Conservation (phyloP, 345 rosid genomes). For the Erodium maritimum region DNA sequence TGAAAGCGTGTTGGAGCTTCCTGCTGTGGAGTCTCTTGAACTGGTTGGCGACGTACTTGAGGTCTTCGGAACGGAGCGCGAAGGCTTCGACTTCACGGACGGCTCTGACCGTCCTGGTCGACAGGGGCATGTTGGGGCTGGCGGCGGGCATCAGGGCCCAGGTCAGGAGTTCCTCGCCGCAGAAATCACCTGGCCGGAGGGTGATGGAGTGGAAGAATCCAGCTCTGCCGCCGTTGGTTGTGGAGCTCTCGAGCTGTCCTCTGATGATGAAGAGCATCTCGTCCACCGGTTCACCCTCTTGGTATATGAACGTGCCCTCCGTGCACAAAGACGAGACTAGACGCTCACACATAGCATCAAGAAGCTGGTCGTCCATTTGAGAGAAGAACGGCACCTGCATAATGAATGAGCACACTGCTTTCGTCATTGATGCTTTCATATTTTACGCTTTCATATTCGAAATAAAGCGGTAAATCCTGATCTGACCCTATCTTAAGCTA, state of each 20-base stretch:
- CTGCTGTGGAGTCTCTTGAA: constrained; percentile 78
- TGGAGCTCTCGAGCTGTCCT: constrained; percentile 86
- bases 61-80: constrained; percentile 65
- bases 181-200: constrained; percentile 64
- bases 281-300: constrained; percentile 80
- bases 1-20: constrained; percentile 77
- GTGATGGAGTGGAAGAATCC: constrained; percentile 74
- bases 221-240: constrained; percentile 68
- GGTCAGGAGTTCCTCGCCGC: constrained; percentile 81
- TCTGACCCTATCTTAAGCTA: too few species aligned
- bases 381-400: constrained; percentile 80
- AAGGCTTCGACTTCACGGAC: constrained; percentile 63
- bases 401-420: too few species aligned
- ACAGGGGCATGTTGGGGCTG: constrained; percentile 44
- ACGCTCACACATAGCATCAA: constrained; percentile 85
- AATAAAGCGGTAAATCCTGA: too few species aligned
- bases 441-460: too few species aligned
- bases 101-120: constrained; percentile 57
- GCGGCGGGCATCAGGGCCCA: constrained; percentile 62
- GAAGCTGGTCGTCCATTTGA: constrained; percentile 75
- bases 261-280: constrained; percentile 85
- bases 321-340: constrained; percentile 63
- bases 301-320: constrained; percentile 39
- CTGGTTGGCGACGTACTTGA: constrained; percentile 65
- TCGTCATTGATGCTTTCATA: too few species aligned